Evolutionary conservation across 495 filamentous ascomycete species (phyloP), one percentile per base, ranked within the genome.

Genomic region (Neurospora tetraspora): DNA sequence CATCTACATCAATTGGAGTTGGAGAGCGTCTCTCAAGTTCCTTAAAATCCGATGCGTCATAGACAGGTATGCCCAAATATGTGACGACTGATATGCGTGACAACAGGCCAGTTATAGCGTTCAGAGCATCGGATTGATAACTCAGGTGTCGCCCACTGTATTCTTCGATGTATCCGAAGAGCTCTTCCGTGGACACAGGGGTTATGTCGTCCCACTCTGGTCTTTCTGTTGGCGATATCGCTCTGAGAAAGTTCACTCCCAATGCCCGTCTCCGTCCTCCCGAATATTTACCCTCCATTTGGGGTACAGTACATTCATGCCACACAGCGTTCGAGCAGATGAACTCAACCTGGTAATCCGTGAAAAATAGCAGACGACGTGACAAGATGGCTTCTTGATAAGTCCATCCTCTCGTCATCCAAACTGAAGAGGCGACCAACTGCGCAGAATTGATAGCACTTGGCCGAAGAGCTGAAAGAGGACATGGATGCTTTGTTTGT

Each of bases 371-470:
- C 4, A 76, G 45, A 7, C 82, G 75, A 27, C 74, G 75, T 27
- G 81, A 82, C 5, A 83, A 53, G 2, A 83, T 69, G 14, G 75
- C 76, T 69, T 84, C 83, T 71, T 85, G 82, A 68, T 80, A 83
- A n/a, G 81, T 82, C 81, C 81, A 82, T 8, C 72, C 81, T 5
- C 80, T 69, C 2, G 71, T 77, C 69, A 81, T 76, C 81, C 81
- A 82, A 9, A 71, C 70, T 0, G 79, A 80, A 14, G 20, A 12
- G 45, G 2, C 4, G 9, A 11, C 45, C 2, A 23, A 6, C 4
- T 53, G 0, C 4, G 1, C 1, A 23, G n/a, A 53, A 23, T 0
- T 23, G 10, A 27, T 2, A 23, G 2, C 10, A 12, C 45, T 59
- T 12, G 47, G 47, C 3, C 20, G 47, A 59, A 27, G 2, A 12